Conservation (phyloP, 768 basidiomycete genomes). For the Phaeotremella fagi region DNA sequence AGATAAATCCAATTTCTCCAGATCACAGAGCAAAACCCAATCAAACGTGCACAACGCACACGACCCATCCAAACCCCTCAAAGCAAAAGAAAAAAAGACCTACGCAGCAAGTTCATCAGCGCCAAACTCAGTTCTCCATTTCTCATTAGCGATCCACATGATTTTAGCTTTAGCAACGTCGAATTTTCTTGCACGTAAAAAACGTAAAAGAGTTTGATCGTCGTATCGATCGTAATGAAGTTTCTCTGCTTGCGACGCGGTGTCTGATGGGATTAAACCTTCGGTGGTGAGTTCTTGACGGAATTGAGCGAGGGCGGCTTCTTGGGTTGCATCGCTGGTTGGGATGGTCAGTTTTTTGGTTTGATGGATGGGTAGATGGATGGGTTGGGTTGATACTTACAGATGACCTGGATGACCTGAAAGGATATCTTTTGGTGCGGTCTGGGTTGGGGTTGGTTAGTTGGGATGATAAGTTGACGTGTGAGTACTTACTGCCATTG, state of each 20-base stretch:
- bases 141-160: conserved; percentile 75
- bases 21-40: too few species aligned
- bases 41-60: too few species aligned
- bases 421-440: conserved; percentile 51
- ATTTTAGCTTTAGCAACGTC: conserved; percentile 72
- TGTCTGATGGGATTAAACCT: conserved; percentile 39
- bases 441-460: background rate
- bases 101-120: conserved; percentile 51
- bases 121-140: conserved; percentile 80
- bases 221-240: conserved; percentile 47
- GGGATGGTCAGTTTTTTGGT: background rate
- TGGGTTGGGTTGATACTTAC: conserved; percentile 21
- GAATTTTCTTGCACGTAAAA: conserved; percentile 88
- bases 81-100: conserved; percentile 20
- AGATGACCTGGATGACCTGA: conserved; percentile 80
- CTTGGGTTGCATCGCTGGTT: conserved; percentile 52
- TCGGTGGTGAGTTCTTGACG: conserved; percentile 57
- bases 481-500: background rate
- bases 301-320: conserved; percentile 64
- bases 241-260: conserved; percentile 14
- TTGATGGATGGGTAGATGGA: background rate
- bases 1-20: too few species aligned
- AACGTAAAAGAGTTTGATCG: conserved; percentile 55
- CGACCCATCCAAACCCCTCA: too few species aligned
- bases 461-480: background rate